Evolutionary conservation across 2,329 filamentous ascomycete species (phyloP).

Genomic region (Penicillium sp.): DNA sequence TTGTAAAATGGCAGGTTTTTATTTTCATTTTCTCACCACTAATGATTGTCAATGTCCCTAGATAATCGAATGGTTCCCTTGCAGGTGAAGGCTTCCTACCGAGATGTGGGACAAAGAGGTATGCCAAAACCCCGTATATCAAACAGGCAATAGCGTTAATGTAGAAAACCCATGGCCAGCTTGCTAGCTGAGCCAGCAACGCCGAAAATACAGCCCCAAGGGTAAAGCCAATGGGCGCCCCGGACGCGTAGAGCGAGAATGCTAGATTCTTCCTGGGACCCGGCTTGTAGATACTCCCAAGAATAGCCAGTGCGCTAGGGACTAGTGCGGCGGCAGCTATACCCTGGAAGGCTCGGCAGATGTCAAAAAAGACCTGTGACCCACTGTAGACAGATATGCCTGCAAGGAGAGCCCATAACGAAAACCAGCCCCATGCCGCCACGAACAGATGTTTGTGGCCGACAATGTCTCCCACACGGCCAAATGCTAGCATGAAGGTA

Average conservation of each 20-base stretch:
- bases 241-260: constrained; percentile 54
- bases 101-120: too few species aligned
- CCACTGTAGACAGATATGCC: constrained; percentile 34
- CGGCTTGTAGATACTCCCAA: constrained; percentile 57
- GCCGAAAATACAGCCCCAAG: constrained; percentile 43
- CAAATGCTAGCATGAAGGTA: constrained; percentile 36
- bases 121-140: constrained; percentile 40
- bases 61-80: too few species aligned
- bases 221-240: constrained; percentile 48
- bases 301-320: constrained; percentile 11
- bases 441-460: constrained; percentile 31
- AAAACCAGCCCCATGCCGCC: constrained; percentile 31
- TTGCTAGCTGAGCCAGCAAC: constrained; percentile 43
- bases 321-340: constrained; percentile 7
- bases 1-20: constrained; percentile 6
- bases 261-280: constrained; percentile 60
- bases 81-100: too few species aligned
- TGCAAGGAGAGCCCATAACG: constrained; percentile 28
- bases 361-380: constrained; percentile 47
- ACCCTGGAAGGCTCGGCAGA: constrained; percentile 30
- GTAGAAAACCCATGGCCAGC: constrained; percentile 54
- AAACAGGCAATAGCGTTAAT: background rate
- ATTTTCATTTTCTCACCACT: constrained; percentile 24
- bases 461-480: constrained; percentile 33
- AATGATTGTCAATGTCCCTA: too few species aligned